Evolutionary conservation across 2,329 filamentous ascomycete species (phyloP).

Genomic region (Fusarium goolgardi): DNA sequence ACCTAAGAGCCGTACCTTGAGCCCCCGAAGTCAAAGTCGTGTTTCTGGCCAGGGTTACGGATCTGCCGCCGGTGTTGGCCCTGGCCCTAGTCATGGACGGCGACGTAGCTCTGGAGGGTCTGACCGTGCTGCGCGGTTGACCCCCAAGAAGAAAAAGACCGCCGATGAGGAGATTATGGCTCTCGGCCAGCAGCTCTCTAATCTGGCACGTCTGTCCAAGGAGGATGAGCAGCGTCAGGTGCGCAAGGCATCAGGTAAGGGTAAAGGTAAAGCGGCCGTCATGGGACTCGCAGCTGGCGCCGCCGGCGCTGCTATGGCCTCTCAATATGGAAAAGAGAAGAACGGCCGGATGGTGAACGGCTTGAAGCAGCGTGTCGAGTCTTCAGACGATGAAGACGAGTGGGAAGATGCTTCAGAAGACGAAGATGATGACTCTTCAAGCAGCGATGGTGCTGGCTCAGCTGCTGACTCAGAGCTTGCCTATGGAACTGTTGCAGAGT

Average conservation of each 20-base stretch:
- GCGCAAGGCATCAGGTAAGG: constrained; percentile 36
- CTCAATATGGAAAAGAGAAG: constrained; percentile 52
- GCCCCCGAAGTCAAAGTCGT: constrained; percentile 44
- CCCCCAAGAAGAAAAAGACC: constrained; percentile 52
- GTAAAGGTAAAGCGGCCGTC: constrained; percentile 41
- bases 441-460: constrained; percentile 46
- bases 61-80: constrained; percentile 19
- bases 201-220: constrained; percentile 64
- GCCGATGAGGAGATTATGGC: constrained; percentile 69
- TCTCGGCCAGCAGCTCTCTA: constrained; percentile 65
- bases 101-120: constrained; percentile 38
- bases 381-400: constrained; percentile 61
- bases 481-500: constrained; percentile 50
- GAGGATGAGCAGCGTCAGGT: constrained; percentile 60
- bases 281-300: constrained; percentile 51
- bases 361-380: constrained; percentile 55
- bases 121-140: constrained; percentile 27
- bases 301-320: constrained; percentile 56
- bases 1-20: constrained; percentile 47
- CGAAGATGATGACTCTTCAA: constrained; percentile 58
- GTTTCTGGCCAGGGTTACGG: constrained; percentile 30
- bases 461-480: constrained; percentile 57
- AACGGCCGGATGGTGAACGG: constrained; percentile 53
- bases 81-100: constrained; percentile 27
- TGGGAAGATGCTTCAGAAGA: constrained; percentile 52